Evolutionary conservation across 495 filamentous ascomycete species (phyloP), one percentile per base, ranked within the genome.

Genomic region (Haplographium delicatum): DNA sequence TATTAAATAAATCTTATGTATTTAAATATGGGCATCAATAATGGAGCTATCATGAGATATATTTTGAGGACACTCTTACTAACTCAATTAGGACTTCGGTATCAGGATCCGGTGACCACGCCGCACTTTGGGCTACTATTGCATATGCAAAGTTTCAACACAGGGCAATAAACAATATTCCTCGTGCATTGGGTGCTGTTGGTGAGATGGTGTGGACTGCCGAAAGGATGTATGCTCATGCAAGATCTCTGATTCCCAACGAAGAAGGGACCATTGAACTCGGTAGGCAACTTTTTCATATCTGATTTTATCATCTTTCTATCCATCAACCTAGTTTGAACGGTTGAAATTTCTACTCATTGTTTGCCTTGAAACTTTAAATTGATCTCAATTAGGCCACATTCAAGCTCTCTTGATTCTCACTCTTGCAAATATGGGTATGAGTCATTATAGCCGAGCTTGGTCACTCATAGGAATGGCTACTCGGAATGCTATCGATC

Each of bases 401-500:
- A 71, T 84, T 24, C 78, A 83, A 61, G 81, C 84, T 3, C 70
- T 86, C 22, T 62, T 89, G 3, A 62, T 87, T 11, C 65, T 87
- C 1, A 65, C 76, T 6, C 56, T 88, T 26, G 66, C 84, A 9
- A 81, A 81, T 48, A 73, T 84, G 25, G 77, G 75, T 0, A 65
- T 72, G 10, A 69, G 73, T 16, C 69, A 81, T 41, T 71, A 72
- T 60, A 70, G 63, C 2, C 68, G 74, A 3, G 80, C 83, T 13
- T 85, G 81, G 77, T 40, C 86, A 43, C 54, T 86, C 16, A 69
- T 78, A 49, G 84, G 84, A 0, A 72, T 79, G 43, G 84, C 82
- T 9, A 75, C 75, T 19, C 76, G 82, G 2, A 69, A 81, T 59
- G 72, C 76, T 4, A 65, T 80, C 16, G 66, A 72, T 20, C 66